Conservation (phyloP, 2,329 filamentous ascomycete species). For the Hansfordia pulvinata region DNA sequence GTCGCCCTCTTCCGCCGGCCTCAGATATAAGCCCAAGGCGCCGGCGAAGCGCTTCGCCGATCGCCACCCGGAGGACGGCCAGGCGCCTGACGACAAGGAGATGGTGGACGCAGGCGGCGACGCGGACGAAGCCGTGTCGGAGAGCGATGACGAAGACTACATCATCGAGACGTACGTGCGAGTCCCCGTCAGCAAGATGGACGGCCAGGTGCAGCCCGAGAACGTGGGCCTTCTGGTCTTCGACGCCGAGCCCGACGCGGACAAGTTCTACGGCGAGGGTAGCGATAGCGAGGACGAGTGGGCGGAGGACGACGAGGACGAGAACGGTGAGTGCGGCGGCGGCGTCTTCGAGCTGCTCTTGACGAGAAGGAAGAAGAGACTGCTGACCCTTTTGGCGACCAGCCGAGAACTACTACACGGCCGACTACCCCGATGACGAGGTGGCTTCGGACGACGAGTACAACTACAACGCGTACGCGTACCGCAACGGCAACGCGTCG, state of each 20-base stretch:
- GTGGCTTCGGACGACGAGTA: slow-evolving; percentile 58
- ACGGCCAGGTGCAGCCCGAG: slow-evolving; percentile 29
- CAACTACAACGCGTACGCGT: slow-evolving; percentile 39
- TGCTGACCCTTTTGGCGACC: slow-evolving; percentile 2
- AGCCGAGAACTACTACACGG: slow-evolving; percentile 68
- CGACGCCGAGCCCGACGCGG: slow-evolving; percentile 42
- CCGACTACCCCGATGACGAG: slow-evolving; percentile 72
- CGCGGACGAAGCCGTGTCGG: slow-evolving; percentile 20
- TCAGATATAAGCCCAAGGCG: slow-evolving; percentile 41
- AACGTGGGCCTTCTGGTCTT: slow-evolving; percentile 43
- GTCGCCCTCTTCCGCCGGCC: slow-evolving; percentile 9
- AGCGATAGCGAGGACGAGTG: slow-evolving; percentile 49
- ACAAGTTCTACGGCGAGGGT: slow-evolving; percentile 45
- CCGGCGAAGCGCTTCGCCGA: slow-evolving; percentile 40
- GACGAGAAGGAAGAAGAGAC: no score
- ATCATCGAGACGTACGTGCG: slow-evolving; percentile 53
- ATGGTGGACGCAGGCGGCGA: slow-evolving; percentile 15
- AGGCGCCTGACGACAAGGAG: slow-evolving; percentile 10
- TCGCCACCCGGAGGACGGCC: slow-evolving; percentile 31
- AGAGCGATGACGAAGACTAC: slow-evolving; percentile 42
- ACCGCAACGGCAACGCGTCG: slow-evolving; percentile 36
- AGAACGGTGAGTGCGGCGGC: slow-evolving; percentile 38
- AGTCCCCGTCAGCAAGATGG: slow-evolving; percentile 37
- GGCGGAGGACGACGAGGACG: slow-evolving; percentile 47
- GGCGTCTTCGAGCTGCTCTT: no score